Percentiles rank a stretch among this genome's conserved stretches.
These are phyloP conservation scores for button mushroom (Agaricus bisporus) DNA, from an alignment of 768 basidiomycete species.

Conservation along the genomic window DNA sequence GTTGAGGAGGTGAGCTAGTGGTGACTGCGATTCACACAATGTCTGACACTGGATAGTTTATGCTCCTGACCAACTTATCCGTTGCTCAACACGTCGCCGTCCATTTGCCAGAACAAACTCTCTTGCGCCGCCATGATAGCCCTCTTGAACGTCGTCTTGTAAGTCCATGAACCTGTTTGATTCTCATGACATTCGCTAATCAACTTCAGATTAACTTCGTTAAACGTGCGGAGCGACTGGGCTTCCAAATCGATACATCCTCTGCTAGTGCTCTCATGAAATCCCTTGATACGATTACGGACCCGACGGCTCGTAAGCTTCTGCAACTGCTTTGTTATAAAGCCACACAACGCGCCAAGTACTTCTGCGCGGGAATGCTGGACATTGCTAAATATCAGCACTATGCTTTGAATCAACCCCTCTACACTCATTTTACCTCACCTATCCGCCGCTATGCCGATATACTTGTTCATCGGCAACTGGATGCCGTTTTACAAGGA, in stretches of 20 bases:
- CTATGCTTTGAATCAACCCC: slow-evolving; percentile 82
- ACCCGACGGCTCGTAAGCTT: slow-evolving; percentile 70
- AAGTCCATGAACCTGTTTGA: slow-evolving; percentile 19
- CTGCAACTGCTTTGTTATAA: slow-evolving; percentile 82
- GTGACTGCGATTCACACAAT: neutral
- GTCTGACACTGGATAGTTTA: slow-evolving; percentile 52
- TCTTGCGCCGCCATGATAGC: slow-evolving; percentile 89
- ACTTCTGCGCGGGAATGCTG: slow-evolving; percentile 98
- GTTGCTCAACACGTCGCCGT: slow-evolving; percentile 93
- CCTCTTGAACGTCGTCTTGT: slow-evolving; percentile 91
- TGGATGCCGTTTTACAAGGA: slow-evolving; percentile 80
- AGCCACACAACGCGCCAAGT: slow-evolving; percentile 92
- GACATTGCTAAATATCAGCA: slow-evolving; percentile 98
- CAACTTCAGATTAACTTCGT: slow-evolving; percentile 60
- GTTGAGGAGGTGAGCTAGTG: slow-evolving; percentile 74
- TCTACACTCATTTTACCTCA: slow-evolving; percentile 92
- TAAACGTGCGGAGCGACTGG: slow-evolving; percentile 79
- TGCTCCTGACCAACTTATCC: slow-evolving; percentile 86
- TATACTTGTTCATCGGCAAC: slow-evolving; percentile 91
- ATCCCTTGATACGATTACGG: slow-evolving; percentile 69
- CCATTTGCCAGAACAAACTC: slow-evolving; percentile 93
- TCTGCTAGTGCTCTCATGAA: slow-evolving; percentile 79
- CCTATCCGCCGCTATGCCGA: slow-evolving; percentile 94
- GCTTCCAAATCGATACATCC: slow-evolving; percentile 74
- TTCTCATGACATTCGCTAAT: slow-evolving; percentile 12